Evolutionary conservation across 1,284 basidiomycete genomes (phyloP).

Genomic region (Apiotrichum domesticum): DNA sequence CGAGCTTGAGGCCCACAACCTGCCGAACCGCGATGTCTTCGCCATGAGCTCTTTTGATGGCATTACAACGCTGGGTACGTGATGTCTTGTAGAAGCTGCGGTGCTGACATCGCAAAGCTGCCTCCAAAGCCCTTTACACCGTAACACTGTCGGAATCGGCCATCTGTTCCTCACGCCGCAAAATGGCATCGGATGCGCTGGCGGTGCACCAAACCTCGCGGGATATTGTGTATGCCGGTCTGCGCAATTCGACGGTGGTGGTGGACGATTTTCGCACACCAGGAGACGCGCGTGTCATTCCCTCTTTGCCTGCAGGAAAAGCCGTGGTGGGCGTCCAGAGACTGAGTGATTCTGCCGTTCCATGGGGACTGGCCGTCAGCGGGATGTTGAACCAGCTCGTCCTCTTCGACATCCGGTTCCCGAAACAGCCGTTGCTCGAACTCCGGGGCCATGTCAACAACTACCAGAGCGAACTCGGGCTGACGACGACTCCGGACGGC

Average conservation of each 20-base stretch:
- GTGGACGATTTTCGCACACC: slow-evolving; percentile 27
- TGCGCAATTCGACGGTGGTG: slow-evolving; percentile 19
- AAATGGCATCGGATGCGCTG: slow-evolving; percentile 27
- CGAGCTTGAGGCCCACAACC: slow-evolving; percentile 23
- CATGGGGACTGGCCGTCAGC: slow-evolving; percentile 36
- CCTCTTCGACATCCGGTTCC: slow-evolving; percentile 37
- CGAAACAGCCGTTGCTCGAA: slow-evolving; percentile 17
- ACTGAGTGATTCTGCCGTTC: slow-evolving; percentile 34
- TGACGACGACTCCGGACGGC: slow-evolving; percentile 31
- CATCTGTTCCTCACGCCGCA: slow-evolving; percentile 13
- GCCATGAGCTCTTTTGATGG: slow-evolving; percentile 31
- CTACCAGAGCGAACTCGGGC: slow-evolving; percentile 25
- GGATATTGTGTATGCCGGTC: slow-evolving; percentile 30
- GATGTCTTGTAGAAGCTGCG: not conserved
- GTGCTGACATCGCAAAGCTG: slow-evolving; percentile 11
- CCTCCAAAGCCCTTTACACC: slow-evolving; percentile 14
- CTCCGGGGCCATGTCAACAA: slow-evolving; percentile 35
- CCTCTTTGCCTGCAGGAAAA: slow-evolving; percentile 22
- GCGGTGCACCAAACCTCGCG: slow-evolving; percentile 26
- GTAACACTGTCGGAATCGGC: slow-evolving; percentile 4
- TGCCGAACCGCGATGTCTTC: slow-evolving; percentile 29
- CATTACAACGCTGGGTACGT: slow-evolving; percentile 24
- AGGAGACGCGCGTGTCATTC: not conserved
- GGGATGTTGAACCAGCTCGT: slow-evolving; percentile 33
- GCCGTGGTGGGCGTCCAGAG: slow-evolving; percentile 35